Conservation (phyloP, 257 asterid species). For the Solanum sitiens region DNA sequence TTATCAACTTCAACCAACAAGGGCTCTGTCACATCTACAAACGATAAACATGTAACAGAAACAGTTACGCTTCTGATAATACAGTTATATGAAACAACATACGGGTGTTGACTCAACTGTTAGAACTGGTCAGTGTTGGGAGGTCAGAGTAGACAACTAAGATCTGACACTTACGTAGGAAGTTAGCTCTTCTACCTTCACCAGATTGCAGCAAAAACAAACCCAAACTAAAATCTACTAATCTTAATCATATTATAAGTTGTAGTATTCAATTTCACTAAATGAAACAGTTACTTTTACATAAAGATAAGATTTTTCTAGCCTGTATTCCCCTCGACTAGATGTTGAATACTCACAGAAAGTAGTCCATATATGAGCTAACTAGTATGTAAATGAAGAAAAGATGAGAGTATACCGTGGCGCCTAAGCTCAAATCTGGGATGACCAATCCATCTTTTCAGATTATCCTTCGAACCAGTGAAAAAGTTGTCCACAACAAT, state of each 20-base stretch:
- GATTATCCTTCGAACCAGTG: constrained; percentile 41
- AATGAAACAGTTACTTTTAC: background rate
- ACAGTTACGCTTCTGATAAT: background rate
- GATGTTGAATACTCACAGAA: background rate
- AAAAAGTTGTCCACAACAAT: constrained; percentile 39
- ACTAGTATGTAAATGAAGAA: background rate
- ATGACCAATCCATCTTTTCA: constrained; percentile 41
- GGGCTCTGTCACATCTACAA: constrained; percentile 83
- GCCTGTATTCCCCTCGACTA: background rate
- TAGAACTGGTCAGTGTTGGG: background rate
- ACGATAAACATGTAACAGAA: background rate
- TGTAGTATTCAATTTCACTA: background rate
- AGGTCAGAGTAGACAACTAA: background rate
- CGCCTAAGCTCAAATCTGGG: constrained; percentile 48
- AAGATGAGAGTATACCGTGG: constrained; percentile 23
- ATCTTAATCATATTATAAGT: background rate
- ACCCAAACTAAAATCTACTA: background rate
- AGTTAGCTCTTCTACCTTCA: background rate
- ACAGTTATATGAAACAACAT: background rate
- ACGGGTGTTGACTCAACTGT: background rate
- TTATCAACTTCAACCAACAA: constrained; percentile 75
- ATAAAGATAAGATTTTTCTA: background rate
- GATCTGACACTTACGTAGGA: background rate
- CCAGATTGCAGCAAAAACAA: background rate
- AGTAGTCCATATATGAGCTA: background rate